Conservation (phyloP, 257 asterid species). For the Sherardia arvensis region DNA sequence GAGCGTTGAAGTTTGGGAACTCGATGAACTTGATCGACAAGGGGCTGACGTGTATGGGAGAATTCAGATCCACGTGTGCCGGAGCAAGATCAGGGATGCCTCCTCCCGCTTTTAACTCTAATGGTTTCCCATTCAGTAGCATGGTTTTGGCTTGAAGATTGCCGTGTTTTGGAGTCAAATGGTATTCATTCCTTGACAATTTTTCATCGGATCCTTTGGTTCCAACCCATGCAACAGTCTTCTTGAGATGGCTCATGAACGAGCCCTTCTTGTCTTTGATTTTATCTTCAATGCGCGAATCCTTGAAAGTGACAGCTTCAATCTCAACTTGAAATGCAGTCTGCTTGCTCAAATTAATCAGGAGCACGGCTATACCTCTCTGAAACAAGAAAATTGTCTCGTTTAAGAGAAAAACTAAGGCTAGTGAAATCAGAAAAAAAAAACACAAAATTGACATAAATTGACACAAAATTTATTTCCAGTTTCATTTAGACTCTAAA, state of each 20-base stretch:
- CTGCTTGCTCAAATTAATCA: slow-evolving; percentile 72
- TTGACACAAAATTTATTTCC: too few species aligned
- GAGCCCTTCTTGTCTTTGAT: slow-evolving; percentile 18
- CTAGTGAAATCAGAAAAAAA: background rate
- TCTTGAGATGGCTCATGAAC: slow-evolving; percentile 39
- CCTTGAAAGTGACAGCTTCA: slow-evolving; percentile 22
- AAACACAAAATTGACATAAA: background rate
- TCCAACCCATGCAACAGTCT: slow-evolving; percentile 65
- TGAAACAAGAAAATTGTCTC: slow-evolving; percentile 22
- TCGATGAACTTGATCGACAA: slow-evolving; percentile 63
- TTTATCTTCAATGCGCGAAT: slow-evolving; percentile 12
- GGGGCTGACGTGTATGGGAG: slow-evolving; percentile 41
- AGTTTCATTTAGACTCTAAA: background rate
- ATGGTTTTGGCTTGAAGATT: slow-evolving; percentile 39
- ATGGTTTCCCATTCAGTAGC: slow-evolving; percentile 51
- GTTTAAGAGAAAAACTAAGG: background rate
- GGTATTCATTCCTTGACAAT: slow-evolving; percentile 59
- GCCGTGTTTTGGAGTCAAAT: slow-evolving; percentile 51
- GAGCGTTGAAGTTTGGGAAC: slow-evolving; percentile 53
- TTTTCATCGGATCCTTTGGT: slow-evolving; percentile 45
- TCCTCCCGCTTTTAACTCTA: slow-evolving; percentile 40
- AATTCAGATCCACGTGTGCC: slow-evolving; percentile 12
- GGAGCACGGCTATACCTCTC: slow-evolving; percentile 68
- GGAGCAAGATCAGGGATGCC: slow-evolving; percentile 47
- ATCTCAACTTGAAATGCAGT: slow-evolving; percentile 34